A percentile compares a stretch with the other conserved stretches of the same genome.
Evolutionary conservation across 2,329 filamentous ascomycete species (phyloP).

Genomic region (Xylariales sp.): DNA sequence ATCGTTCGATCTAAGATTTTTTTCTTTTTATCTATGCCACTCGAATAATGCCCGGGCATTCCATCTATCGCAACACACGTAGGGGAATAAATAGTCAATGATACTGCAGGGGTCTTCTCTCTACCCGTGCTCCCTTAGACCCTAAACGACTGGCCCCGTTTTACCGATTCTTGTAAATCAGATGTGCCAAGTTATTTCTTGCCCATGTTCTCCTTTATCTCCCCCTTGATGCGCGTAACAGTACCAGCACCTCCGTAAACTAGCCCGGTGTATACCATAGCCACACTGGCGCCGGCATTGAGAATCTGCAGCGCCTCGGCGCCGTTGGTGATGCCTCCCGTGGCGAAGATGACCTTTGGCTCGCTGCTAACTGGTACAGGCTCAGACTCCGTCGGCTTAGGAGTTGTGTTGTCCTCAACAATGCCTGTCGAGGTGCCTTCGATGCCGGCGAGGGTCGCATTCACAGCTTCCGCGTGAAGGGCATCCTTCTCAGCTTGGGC

Average conservation of each 20-base stretch:
- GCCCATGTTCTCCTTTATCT: conserved; percentile 48
- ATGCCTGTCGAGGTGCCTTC: conserved; percentile 26
- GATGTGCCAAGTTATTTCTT: too few relatives aligned
- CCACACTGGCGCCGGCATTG: conserved; percentile 84
- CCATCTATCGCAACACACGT: too few relatives aligned
- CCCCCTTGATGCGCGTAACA: conserved; percentile 59
- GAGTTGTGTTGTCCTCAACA: conserved; percentile 16
- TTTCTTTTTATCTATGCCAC: neutral
- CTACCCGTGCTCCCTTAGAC: too few relatives aligned
- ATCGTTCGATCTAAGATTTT: too few relatives aligned
- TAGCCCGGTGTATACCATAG: conserved; percentile 83
- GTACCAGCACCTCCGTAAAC: conserved; percentile 63
- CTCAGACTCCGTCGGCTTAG: conserved; percentile 60
- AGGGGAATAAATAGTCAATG: too few relatives aligned
- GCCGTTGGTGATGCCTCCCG: conserved; percentile 87
- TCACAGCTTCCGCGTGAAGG: conserved; percentile 23
- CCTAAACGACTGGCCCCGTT: too few relatives aligned
- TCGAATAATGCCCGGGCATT: too few relatives aligned
- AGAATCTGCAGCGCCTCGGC: conserved; percentile 77
- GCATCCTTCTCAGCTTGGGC: conserved; percentile 3
- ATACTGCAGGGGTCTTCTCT: too few relatives aligned
- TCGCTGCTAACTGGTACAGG: conserved; percentile 74
- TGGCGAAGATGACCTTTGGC: conserved; percentile 85
- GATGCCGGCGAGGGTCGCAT: conserved; percentile 27
- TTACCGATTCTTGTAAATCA: too few relatives aligned